A percentile compares a stretch with the other conserved stretches of the same genome.
phyloP scores from a whole-genome alignment of 2,329 filamentous ascomycete genomes.

The Echinosphaeria canescens region DNA sequence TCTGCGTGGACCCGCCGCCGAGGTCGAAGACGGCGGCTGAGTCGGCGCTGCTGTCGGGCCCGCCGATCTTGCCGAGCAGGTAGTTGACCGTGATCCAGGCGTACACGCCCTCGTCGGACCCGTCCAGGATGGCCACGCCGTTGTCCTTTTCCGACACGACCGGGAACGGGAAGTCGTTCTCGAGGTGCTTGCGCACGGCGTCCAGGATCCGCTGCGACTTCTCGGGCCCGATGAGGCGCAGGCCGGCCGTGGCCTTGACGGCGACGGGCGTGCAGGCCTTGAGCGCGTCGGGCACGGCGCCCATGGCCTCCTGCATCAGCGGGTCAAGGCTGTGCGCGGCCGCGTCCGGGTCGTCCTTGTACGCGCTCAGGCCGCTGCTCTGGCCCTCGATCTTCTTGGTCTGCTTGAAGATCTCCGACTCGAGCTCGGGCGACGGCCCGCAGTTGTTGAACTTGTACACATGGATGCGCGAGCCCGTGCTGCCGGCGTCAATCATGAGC shows the following conservation, averaged over 20 bases:
- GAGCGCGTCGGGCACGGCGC: constrained; percentile 67
- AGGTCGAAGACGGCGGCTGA: constrained; percentile 94
- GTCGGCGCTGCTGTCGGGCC: constrained; percentile 72
- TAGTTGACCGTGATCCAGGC: constrained; percentile 99
- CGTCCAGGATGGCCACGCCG: constrained; percentile 94
- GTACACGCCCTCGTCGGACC: constrained; percentile 90
- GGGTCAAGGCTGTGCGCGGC: constrained; percentile 80
- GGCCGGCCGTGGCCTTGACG: constrained; percentile 93
- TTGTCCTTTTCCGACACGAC: constrained; percentile 70
- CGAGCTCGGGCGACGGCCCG: constrained; percentile 81
- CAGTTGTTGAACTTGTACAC: constrained; percentile 99
- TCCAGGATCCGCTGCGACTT: constrained; percentile 68
- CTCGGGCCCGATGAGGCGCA: constrained; percentile 67
- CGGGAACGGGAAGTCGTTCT: constrained; percentile 84
- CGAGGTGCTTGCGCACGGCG: constrained; percentile 64
- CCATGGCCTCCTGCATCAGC: constrained; percentile 69
- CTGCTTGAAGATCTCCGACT: constrained; percentile 84
- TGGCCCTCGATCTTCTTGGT: constrained; percentile 62
- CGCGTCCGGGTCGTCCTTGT: constrained; percentile 63
- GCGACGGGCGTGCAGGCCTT: constrained; percentile 85
- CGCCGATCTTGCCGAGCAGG: constrained; percentile 90
- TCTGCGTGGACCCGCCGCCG: constrained; percentile 91
- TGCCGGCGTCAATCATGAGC: constrained; percentile 96
- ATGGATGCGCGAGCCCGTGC: constrained; percentile 93
- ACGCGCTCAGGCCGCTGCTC: constrained; percentile 55